phyloP scores from a whole-genome alignment of 1,139 yeast genomes.

The Blastobotrys aristatus region DNA sequence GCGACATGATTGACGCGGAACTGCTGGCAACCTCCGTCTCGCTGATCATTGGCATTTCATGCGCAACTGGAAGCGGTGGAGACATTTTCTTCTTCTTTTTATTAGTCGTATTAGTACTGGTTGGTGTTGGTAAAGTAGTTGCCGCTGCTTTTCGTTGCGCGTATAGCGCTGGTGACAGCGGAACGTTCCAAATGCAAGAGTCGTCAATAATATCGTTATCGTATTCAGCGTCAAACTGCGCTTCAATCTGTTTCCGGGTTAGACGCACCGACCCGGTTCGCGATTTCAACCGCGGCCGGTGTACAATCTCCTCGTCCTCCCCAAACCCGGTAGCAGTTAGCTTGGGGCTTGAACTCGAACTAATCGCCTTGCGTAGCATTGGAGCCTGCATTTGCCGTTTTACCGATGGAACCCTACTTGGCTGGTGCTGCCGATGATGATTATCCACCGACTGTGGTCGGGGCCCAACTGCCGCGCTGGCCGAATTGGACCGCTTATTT shows the following conservation, averaged over 20 bases:
- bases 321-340: slow-evolving; percentile 1
- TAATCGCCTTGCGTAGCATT: slow-evolving; percentile 15
- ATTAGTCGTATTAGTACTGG: neutral
- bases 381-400: slow-evolving; percentile 11
- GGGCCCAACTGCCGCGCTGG: no score
- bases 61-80: neutral
- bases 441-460: no score
- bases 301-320: neutral
- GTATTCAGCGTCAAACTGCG: slow-evolving; percentile 33
- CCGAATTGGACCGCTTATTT: no score
- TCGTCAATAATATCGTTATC: slow-evolving; percentile 48
- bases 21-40: slow-evolving; percentile 6
- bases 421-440: no score
- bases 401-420: no score
- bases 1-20: neutral
- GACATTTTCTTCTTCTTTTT: neutral
- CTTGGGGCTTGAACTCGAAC: slow-evolving; percentile 11
- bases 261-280: slow-evolving; percentile 14
- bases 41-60: slow-evolving; percentile 12
- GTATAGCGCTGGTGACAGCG: slow-evolving; percentile 49
- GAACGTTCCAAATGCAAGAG: slow-evolving; percentile 56
- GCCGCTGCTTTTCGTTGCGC: slow-evolving; percentile 26
- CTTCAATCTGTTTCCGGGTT: slow-evolving; percentile 33
- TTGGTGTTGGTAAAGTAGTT: neutral
- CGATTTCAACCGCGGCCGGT: slow-evolving; percentile 4